Conservation (phyloP, 1,139 yeast species). For the Scheffersomyces insectosa region DNA sequence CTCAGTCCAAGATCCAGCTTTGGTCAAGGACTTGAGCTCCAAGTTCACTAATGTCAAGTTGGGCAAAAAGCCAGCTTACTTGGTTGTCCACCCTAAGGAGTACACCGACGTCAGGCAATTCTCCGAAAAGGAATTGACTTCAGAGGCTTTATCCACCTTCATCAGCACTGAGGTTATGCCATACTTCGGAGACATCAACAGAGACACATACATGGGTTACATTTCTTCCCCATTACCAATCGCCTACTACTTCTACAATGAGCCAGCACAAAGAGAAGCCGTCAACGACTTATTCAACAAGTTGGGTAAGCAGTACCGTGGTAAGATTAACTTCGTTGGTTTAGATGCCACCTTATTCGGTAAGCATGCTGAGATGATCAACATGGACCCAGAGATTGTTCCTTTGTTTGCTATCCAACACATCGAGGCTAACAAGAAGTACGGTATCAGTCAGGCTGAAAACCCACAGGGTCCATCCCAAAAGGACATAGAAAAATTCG, state of each 20-base stretch:
- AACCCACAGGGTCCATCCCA: conserved; percentile 44
- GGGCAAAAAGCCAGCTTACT: conserved; percentile 45
- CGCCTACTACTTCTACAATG: conserved; percentile 82
- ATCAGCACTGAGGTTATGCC: conserved; percentile 76
- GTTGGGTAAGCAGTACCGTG: conserved; percentile 75
- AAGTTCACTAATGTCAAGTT: conserved; percentile 11
- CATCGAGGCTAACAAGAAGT: conserved; percentile 65
- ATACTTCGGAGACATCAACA: conserved; percentile 85
- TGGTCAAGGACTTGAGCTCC: conserved; percentile 43
- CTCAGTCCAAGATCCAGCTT: conserved; percentile 50
- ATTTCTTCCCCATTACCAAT: conserved; percentile 74
- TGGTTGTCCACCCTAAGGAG: conserved; percentile 43
- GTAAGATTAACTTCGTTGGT: conserved; percentile 83
- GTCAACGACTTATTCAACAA: conserved; percentile 54
- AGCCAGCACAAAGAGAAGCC: conserved; percentile 63
- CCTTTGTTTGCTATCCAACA: conserved; percentile 93
- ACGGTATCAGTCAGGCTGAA: conserved; percentile 56
- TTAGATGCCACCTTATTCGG: conserved; percentile 82
- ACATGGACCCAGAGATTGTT: conserved; percentile 76
- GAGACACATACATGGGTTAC: conserved; percentile 76
- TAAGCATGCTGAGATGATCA: conserved; percentile 84
- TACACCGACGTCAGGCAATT: conserved; percentile 33
- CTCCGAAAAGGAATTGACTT: conserved; percentile 20
- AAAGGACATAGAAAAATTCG: conserved; percentile 55
- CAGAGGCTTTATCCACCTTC: conserved; percentile 51